Evolutionary conservation across 331 rosid species (phyloP).

Genomic region (Quercus phellos): DNA sequence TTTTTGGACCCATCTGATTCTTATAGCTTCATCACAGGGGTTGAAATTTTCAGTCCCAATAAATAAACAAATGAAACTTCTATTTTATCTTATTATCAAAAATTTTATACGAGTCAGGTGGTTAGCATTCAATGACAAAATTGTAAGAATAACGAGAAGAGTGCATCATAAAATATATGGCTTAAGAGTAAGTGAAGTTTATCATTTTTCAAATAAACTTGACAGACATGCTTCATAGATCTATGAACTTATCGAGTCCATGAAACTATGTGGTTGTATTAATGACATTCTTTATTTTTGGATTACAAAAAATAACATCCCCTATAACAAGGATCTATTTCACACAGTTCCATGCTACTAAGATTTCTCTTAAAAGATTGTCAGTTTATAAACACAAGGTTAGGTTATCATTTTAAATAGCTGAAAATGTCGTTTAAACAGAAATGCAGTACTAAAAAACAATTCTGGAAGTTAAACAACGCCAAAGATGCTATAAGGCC

Average conservation of each 20-base stretch:
- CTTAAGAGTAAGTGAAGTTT: constrained; percentile 23
- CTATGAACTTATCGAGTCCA: constrained; percentile 27
- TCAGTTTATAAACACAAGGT: constrained; percentile 28
- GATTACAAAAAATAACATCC: constrained; percentile 35
- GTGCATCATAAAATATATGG: constrained; percentile 1
- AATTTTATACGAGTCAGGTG: constrained; percentile 35
- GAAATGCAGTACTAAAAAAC: neutral
- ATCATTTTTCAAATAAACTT: constrained; percentile 40
- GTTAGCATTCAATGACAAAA: constrained; percentile 37
- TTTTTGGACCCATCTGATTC: constrained; percentile 44
- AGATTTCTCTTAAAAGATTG: constrained; percentile 29
- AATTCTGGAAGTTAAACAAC: neutral
- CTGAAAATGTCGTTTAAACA: constrained; percentile 13
- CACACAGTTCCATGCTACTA: constrained; percentile 31
- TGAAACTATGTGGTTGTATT: constrained; percentile 4
- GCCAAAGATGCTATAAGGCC: neutral
- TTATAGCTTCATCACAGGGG: constrained; percentile 17
- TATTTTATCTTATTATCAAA: constrained; percentile 60
- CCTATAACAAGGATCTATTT: constrained; percentile 23
- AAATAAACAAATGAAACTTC: constrained; percentile 78
- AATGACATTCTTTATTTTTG: constrained; percentile 28
- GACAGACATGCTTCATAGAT: constrained; percentile 73
- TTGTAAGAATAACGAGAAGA: constrained; percentile 16
- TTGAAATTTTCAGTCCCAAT: constrained; percentile 34
- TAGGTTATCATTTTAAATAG: constrained; percentile 12